Conservation (phyloP, 352 stramenopile genomes). For the Phytophthora litchii region DNA sequence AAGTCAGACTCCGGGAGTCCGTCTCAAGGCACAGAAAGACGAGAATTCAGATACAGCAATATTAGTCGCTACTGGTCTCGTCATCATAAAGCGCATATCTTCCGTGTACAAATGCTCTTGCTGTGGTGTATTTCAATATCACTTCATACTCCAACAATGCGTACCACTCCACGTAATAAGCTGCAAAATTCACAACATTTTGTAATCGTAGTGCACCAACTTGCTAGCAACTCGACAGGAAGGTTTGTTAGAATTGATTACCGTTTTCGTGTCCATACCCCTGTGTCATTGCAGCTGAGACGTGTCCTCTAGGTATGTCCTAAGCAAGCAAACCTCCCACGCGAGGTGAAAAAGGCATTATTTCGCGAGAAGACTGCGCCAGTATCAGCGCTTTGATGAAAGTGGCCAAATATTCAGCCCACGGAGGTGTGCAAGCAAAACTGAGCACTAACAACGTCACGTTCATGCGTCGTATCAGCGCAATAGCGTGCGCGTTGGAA, state of each 20-base stretch:
- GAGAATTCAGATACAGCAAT: constrained; percentile 25
- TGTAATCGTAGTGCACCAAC: constrained; percentile 6
- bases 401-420: constrained; percentile 1
- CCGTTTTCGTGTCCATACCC: constrained; percentile 3
- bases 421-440: constrained; percentile 15
- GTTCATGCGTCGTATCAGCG: constrained; percentile 10
- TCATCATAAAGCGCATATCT: too few relatives aligned
- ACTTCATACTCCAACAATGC: too few relatives aligned
- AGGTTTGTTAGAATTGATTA: constrained; percentile 19
- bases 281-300: constrained; percentile 14
- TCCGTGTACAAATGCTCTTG: too few relatives aligned
- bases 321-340: neutral
- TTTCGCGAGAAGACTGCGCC: constrained; percentile 6
- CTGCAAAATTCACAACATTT: constrained; percentile 4
- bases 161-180: too few relatives aligned
- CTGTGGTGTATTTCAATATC: neutral
- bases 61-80: too few relatives aligned
- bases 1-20: too few relatives aligned
- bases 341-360: constrained; percentile 10
- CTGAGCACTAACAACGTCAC: constrained; percentile 3
- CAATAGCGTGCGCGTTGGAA: neutral
- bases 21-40: constrained; percentile 19
- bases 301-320: neutral
- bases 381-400: too few relatives aligned
- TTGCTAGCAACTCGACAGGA: constrained; percentile 9